Conservation (phyloP, 331 rosid species). For the Erythrophleum ivorense region DNA sequence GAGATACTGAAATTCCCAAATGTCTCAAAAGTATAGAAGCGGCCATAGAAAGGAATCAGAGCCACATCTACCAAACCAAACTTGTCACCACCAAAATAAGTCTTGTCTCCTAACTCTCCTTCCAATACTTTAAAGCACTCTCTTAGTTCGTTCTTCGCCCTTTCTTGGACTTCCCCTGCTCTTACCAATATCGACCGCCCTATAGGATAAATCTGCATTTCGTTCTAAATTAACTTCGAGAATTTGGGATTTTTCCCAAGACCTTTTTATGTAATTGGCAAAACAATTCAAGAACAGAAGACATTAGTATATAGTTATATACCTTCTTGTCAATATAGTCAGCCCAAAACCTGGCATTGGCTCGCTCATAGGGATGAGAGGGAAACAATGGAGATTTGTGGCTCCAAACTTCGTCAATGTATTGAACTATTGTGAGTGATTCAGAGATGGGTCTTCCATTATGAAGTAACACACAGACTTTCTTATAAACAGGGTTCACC, state of each 20-base stretch:
- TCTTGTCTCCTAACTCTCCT: conserved; percentile 43
- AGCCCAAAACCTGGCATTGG: conserved; percentile 28
- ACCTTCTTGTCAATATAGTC: conserved; percentile 13
- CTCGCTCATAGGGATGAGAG: not conserved
- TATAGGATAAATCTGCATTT: conserved; percentile 37
- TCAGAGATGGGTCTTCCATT: conserved; percentile 37
- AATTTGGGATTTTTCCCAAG: too few relatives aligned
- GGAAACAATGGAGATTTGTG: conserved; percentile 18
- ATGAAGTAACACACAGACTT: conserved; percentile 39
- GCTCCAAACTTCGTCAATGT: conserved; percentile 37
- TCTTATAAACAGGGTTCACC: conserved; percentile 35
- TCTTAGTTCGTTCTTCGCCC: conserved; percentile 38
- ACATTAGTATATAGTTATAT: too few relatives aligned
- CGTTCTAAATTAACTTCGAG: too few relatives aligned
- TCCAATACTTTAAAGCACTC: conserved; percentile 39
- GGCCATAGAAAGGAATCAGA: conserved; percentile 35
- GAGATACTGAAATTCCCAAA: conserved; percentile 43
- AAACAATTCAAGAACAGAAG: not conserved
- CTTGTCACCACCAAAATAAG: conserved; percentile 44
- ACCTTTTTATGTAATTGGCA: not conserved
- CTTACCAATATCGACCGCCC: conserved; percentile 26
- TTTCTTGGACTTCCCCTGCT: conserved; percentile 44
- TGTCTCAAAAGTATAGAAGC: conserved; percentile 37
- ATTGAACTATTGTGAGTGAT: conserved; percentile 37
- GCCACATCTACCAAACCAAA: conserved; percentile 52